Evolutionary conservation across 306 rosid genomes (phyloP), one percentile per base, ranked within the genome.

Genomic region (Sechiopsis laciniata): DNA sequence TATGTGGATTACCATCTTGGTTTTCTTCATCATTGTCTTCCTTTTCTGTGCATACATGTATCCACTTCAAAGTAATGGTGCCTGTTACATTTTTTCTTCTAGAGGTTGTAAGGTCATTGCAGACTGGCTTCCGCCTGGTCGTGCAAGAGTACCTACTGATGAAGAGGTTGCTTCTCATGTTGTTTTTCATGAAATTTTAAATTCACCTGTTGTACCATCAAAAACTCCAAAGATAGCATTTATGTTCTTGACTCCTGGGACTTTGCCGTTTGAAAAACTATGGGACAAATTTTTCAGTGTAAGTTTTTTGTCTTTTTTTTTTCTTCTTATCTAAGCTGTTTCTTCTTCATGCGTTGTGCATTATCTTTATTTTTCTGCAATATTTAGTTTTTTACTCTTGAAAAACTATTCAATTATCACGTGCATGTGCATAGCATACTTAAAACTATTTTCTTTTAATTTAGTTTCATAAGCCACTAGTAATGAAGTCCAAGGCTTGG

Each of bases 261-360:
- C 97, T 1, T 79, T 94, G 65, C 96, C 97, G 10, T 91, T 94
- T 37, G 99, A 94, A 90, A 88, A 79, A 87, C 88, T 89, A 2
- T 94, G 97, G 99, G 90, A 89, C 76, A 83, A 60, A 76, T 94
- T 94, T 85, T 90, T 94, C 79, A 74, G 69, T 79, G 98, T 94
- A 85, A 78, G 91, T 19, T 78, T 32, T 11, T 37, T 55, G 75
- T 71, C 16, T 51, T 46, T 77, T n/a, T n/a, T n/a, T n/a, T n/a
- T n/a, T n/a, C n/a, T n/a, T 2, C 56, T 54, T 58, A 7, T 54
- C 79, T 60, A 66, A 29, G 10, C 69, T 54, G 72, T 76, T 22
- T 65, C 22, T 52, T 50, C 11, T 6, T 50, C 21, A 10, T 72
- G 10, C 1, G 24, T 29, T 35, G 4, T 32, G 37, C 37, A 1